Evolutionary conservation across 2,329 filamentous ascomycete genomes (phyloP).

Genomic region (Zasmidium citrigriseum): DNA sequence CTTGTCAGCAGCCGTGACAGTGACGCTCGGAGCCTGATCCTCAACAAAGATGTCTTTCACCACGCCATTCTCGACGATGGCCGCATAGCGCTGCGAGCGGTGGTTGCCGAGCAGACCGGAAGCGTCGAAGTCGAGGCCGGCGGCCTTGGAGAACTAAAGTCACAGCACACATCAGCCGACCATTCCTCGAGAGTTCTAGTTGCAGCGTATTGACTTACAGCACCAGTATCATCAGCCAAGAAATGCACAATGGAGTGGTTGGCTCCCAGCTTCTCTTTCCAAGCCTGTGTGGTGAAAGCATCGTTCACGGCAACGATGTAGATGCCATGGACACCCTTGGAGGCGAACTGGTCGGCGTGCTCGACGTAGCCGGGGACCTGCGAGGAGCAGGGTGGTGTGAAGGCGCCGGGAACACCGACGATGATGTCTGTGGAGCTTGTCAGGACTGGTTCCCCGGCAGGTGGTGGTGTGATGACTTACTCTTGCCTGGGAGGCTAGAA

Average conservation of each 20-base stretch:
- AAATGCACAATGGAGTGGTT: slow-evolving; percentile 26
- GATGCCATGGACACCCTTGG: slow-evolving; percentile 30
- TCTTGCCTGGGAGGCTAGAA: slow-evolving; percentile 23
- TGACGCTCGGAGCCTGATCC: slow-evolving; percentile 28
- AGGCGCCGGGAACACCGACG: slow-evolving; percentile 30
- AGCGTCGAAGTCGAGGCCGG: slow-evolving; percentile 28
- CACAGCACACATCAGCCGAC: not conserved
- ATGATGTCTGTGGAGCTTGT: slow-evolving; percentile 19
- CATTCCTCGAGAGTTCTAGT: not conserved
- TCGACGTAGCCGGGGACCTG: slow-evolving; percentile 30
- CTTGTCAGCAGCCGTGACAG: slow-evolving; percentile 24
- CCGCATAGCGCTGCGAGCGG: slow-evolving; percentile 28
- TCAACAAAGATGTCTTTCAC: slow-evolving; percentile 28
- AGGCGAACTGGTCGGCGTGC: slow-evolving; percentile 28
- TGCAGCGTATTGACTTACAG: slow-evolving; percentile 12
- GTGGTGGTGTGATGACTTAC: slow-evolving; percentile 8
- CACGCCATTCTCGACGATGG: slow-evolving; percentile 24
- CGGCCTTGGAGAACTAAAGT: slow-evolving; percentile 25
- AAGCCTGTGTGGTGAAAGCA: slow-evolving; percentile 28
- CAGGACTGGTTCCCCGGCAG: not conserved
- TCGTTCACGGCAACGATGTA: slow-evolving; percentile 33
- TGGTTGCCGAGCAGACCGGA: slow-evolving; percentile 26
- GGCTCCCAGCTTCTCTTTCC: slow-evolving; percentile 29
- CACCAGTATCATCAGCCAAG: slow-evolving; percentile 28
- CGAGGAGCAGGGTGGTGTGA: slow-evolving; percentile 31